Evolutionary conservation across 768 basidiomycete genomes (phyloP).

Genomic region (Cyclocybe aegerita): DNA sequence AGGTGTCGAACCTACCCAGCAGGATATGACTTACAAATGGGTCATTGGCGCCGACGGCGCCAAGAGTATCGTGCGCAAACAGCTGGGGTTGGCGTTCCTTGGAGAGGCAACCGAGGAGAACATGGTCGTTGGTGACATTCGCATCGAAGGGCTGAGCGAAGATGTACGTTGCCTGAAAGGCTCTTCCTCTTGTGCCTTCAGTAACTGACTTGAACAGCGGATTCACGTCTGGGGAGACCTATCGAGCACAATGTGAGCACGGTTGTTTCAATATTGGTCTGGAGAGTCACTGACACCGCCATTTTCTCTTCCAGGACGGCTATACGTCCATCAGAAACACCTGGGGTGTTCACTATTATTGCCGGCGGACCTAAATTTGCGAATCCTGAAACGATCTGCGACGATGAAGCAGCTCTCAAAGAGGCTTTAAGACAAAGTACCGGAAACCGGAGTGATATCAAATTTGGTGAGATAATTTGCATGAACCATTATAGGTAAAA

Average conservation of each 20-base stretch:
- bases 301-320: background rate
- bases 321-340: constrained; percentile 15
- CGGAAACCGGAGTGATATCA: constrained; percentile 19
- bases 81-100: constrained; percentile 35
- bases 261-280: background rate
- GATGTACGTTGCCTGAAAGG: constrained; percentile 24
- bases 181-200: background rate
- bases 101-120: constrained; percentile 36
- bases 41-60: constrained; percentile 47
- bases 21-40: constrained; percentile 30
- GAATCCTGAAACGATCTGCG: constrained; percentile 2
- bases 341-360: constrained; percentile 12
- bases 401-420: constrained; percentile 12
- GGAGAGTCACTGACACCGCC: background rate
- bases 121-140: constrained; percentile 40
- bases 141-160: constrained; percentile 33
- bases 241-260: constrained; percentile 22
- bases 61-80: constrained; percentile 37
- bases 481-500: constrained; percentile 25
- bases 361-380: constrained; percentile 11
- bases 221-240: constrained; percentile 49
- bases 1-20: constrained; percentile 15
- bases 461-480: constrained; percentile 26
- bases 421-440: constrained; percentile 20
- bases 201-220: constrained; percentile 21